Base-by-base conservation (phyloP, 2,329 filamentous ascomycete genomes). In the Furcasterigmium furcatum region DNA sequence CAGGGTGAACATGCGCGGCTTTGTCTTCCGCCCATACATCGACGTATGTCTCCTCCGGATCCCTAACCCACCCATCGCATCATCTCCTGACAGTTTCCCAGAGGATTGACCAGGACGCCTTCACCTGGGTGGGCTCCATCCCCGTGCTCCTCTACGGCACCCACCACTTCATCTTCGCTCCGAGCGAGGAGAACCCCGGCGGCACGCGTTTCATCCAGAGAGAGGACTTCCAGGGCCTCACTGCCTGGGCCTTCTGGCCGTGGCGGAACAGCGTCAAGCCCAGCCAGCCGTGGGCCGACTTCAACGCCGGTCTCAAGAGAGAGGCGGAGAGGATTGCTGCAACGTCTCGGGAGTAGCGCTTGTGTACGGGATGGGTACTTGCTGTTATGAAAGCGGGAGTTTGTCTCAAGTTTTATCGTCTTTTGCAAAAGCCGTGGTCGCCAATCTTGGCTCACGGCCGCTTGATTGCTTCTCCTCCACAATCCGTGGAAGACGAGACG, bases 141-240 rank as follows among this genome's bases (percentile, higher is more conserved):
- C 45, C 46, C 21, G 49, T 44, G 35, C 34, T 60, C 21, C 39
- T 57, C 25, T 48, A 46, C 5, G 55, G 52, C 8, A 46, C 44
- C 16, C 55, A 59, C 45, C 40, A 43, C 2, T 57, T 56, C 40
- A 24, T 35, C 22, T 58, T 57, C 39, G 42, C 43, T 10, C 49
- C 52, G 16, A 58, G 52, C 50, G 46, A 44, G 32, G 46, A 32
- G 16, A 47, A 46, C 35, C 44, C 53, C 3, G 55, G 55, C 3
- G 44, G 45, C 24, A 59, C 55, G 32, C 54, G 50, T 2, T 56
- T 58, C 44, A 38, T 46, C 10, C 56, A 57, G 39, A 35, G 32
- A 5, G 54, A 60, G 39, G 44, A 46, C 12, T 55, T 51, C 19
- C 25, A 44, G 9, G 46, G 55, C 5, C 30, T 52, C 2, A 38